These are phyloP conservation scores for Moelleriella libera DNA, from an alignment of 2,329 filamentous ascomycete genomes.

Conservation along the genomic window DNA sequence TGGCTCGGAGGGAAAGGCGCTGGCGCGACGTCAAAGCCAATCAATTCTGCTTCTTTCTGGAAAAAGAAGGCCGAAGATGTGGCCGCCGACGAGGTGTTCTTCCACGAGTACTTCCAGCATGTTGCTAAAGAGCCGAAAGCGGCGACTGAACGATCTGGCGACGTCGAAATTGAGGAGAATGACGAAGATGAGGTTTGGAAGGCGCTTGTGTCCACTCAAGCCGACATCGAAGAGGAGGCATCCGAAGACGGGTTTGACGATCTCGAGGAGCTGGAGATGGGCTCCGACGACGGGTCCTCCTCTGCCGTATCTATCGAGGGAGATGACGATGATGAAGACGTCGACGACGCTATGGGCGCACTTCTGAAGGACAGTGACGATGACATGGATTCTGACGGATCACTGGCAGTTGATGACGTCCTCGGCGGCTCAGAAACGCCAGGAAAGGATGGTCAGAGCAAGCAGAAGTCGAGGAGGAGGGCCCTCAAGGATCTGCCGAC, in stretches of 20 bases:
- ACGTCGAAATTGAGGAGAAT: constrained; percentile 32
- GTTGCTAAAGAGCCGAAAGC: constrained; percentile 46
- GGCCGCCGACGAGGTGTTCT: constrained; percentile 87
- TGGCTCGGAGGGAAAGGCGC: constrained; percentile 38
- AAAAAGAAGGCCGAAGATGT: constrained; percentile 79
- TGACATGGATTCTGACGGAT: constrained; percentile 28
- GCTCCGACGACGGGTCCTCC: constrained; percentile 29
- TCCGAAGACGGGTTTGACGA: constrained; percentile 35
- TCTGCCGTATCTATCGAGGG: constrained; percentile 23
- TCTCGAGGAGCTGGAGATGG: constrained; percentile 34
- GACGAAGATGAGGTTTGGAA: constrained; percentile 83
- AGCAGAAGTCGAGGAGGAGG: constrained; percentile 47
- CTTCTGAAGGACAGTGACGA: constrained; percentile 22
- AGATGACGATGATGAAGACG: constrained; percentile 31
- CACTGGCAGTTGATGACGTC: constrained; percentile 14
- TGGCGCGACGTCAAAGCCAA: constrained; percentile 21
- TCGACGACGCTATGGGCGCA: constrained; percentile 23
- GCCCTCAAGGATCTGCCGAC: constrained; percentile 81
- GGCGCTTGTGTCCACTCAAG: constrained; percentile 67
- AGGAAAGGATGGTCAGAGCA: constrained; percentile 28
- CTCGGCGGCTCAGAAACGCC: constrained; percentile 27
- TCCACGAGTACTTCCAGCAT: constrained; percentile 89
- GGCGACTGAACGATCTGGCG: constrained; percentile 38
- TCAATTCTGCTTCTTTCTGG: constrained; percentile 89
- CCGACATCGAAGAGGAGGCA: constrained; percentile 43